Conservation (phyloP, 2,329 filamentous ascomycete genomes). For the Aspergillus ruber region DNA sequence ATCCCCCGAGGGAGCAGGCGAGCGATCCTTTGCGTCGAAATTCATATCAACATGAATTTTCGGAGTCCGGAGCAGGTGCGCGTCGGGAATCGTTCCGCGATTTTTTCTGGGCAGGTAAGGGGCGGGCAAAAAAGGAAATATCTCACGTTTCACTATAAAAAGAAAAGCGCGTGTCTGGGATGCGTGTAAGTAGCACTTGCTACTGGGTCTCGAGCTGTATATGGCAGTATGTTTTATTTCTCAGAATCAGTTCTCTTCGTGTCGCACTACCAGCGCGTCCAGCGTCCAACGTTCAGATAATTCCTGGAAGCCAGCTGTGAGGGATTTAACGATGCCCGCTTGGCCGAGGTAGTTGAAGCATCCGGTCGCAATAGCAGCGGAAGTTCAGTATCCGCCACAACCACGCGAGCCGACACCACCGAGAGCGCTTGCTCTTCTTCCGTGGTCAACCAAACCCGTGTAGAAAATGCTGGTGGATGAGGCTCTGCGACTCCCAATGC, state of each 20-base stretch:
- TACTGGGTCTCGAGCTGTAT: no score
- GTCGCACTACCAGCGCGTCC: no score
- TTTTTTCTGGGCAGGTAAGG: no score
- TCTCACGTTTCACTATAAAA: no score
- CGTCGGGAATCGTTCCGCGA: no score
- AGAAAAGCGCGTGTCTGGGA: no score
- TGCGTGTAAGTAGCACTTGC: no score
- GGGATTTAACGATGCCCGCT: not conserved
- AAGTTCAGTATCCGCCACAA: not conserved
- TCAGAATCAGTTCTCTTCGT: no score
- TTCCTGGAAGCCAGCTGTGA: not conserved
- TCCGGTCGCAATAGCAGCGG: not conserved
- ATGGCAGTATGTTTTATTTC: no score
- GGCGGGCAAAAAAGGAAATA: no score
- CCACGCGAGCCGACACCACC: not conserved
- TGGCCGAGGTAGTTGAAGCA: not conserved
- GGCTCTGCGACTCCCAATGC: no score
- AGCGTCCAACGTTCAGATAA: not conserved
- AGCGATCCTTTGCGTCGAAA: conserved; percentile 29
- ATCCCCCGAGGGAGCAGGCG: conserved; percentile 30
- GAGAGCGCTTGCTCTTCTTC: not conserved
- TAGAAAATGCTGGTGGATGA: no score
- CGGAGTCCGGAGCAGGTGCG: not conserved
- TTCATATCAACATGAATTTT: conserved; percentile 26
- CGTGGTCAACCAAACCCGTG: not conserved